Base-by-base conservation (phyloP, 169 alveolate species). In the Sarcocystis neurona region DNA sequence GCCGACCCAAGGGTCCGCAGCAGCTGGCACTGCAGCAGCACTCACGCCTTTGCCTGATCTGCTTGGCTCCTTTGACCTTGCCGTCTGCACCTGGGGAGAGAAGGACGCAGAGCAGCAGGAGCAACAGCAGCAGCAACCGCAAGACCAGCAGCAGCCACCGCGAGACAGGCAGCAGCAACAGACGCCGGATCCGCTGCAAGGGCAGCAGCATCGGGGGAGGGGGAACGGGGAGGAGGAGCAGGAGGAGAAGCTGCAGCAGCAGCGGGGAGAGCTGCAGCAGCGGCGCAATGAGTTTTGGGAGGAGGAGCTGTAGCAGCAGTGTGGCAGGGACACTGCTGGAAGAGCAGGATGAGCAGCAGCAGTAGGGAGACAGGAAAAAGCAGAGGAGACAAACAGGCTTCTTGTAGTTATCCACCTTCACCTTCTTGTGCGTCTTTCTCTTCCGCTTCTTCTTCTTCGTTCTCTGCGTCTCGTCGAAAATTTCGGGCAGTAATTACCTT, bases 11-110 rank as follows among this genome's bases (percentile, higher is more conserved):
- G n/a, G n/a, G n/a, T n/a, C n/a, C n/a, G n/a, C n/a, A n/a, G n/a
- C n/a, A 58, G n/a, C 18, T 2, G 30, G n/a, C 70, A 23, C 70
- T 2, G 70, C 18, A 1, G 70, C 70, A 12, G 2, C n/a, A 10
- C 30, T 58, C n/a, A 37, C 75, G 34, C 75, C 75, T 18, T 41
- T 63, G 75, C 75, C 75, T 1, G 75, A 63, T 41, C 41, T 63
- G 37, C 75, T 63, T 37, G 75, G 75, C 8, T 37, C 8, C 8
- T 63, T 63, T n/a, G 75, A 63, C 75, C 0, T 41, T 1, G 75
- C 34, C 46, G 75, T 37, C 43, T 4, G 43, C 8, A 43, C 1
- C 37, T 27, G 75, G 70, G 70, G 27, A 34, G 27, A 58, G 70
- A 15, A 20, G 70, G 34, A 20, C 8, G 70, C 70, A 58, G 70